Conservation (phyloP, 2,329 filamentous ascomycete species). For the Delphinella strobiligena region DNA sequence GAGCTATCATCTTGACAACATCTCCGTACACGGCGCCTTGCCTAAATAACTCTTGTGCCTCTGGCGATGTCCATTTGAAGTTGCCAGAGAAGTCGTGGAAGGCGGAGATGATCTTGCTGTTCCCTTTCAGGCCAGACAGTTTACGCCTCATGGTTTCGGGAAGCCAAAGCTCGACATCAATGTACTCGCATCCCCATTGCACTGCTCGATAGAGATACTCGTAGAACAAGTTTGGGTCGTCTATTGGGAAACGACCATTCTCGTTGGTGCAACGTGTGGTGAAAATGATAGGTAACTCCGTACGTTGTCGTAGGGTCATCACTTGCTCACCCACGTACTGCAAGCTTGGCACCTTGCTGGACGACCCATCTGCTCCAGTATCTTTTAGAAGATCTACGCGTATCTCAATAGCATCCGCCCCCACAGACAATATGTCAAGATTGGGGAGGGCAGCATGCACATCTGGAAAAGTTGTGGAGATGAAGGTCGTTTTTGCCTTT, state of each 20-base stretch:
- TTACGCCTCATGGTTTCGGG: constrained; percentile 60
- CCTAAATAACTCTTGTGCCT: constrained; percentile 60
- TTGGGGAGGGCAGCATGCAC: constrained; percentile 73
- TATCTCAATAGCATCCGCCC: constrained; percentile 74
- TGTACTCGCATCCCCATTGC: constrained; percentile 82
- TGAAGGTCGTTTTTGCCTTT: constrained; percentile 70
- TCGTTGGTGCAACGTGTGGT: constrained; percentile 72
- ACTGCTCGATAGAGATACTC: constrained; percentile 72
- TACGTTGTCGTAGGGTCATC: constrained; percentile 71
- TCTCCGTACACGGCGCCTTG: constrained; percentile 65
- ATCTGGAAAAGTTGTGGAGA: constrained; percentile 81
- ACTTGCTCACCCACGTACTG: constrained; percentile 79
- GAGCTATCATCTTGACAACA: constrained; percentile 83
- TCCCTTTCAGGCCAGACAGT: constrained; percentile 59
- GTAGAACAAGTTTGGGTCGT: constrained; percentile 62
- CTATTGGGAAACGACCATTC: constrained; percentile 77
- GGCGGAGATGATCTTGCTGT: constrained; percentile 79
- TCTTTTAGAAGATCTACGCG: constrained; percentile 73
- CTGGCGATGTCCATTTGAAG: constrained; percentile 69
- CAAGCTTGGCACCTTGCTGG: constrained; percentile 58
- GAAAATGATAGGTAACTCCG: constrained; percentile 82
- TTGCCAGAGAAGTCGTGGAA: constrained; percentile 80
- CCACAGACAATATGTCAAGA: constrained; percentile 76
- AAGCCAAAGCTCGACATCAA: constrained; percentile 80
- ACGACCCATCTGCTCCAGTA: constrained; percentile 48